Percentiles rank a stretch among this genome's conserved stretches.
Evolutionary conservation across 306 rosid genomes (phyloP).

Genomic region (Styphnolobium japonicum): DNA sequence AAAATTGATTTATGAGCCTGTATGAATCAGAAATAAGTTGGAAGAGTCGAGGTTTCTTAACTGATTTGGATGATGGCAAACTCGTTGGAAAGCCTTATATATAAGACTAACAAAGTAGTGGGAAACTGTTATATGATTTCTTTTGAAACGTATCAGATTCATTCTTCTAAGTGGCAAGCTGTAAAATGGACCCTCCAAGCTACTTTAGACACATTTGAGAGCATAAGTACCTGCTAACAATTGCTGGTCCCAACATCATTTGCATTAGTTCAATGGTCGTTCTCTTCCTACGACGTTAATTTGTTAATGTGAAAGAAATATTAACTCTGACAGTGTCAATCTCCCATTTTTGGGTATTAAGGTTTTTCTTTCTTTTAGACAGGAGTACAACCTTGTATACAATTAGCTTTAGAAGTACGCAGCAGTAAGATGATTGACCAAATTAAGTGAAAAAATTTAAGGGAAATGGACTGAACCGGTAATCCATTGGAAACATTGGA

Average conservation of each 20-base stretch:
- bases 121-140: background rate
- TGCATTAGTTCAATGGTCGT: no score
- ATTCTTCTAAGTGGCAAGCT: slow-evolving; percentile 21
- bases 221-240: background rate
- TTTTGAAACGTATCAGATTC: slow-evolving; percentile 13
- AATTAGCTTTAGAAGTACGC: background rate
- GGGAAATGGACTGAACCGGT: background rate
- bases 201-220: background rate
- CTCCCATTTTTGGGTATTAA: background rate
- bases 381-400: background rate
- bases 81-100: background rate
- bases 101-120: slow-evolving; percentile 8
- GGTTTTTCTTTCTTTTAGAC: background rate
- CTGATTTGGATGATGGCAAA: background rate
- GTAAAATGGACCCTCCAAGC: slow-evolving; percentile 15
- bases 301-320: background rate
- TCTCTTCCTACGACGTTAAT: background rate
- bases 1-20: background rate
- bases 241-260: background rate
- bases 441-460: no score
- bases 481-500: no score
- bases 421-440: no score
- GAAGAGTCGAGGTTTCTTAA: background rate
- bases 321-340: background rate
- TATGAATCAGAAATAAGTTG: background rate